Percentiles rank a stretch among this genome's conserved stretches.
These are phyloP conservation scores for Fusarium sp. DNA, from an alignment of 2,329 filamentous ascomycete species.

Conservation along the genomic window DNA sequence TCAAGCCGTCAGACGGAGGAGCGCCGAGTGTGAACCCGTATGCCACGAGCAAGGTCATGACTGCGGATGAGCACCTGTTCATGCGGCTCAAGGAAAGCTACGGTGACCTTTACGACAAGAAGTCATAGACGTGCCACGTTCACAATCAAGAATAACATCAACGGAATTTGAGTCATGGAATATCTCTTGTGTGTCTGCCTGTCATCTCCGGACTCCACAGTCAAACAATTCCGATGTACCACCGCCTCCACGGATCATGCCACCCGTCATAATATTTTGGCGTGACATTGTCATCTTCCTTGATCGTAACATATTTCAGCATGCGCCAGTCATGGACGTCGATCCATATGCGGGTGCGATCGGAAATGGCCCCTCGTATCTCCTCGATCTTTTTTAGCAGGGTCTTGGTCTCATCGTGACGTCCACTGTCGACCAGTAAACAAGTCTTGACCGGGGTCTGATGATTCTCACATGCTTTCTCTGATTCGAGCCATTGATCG, in stretches of 20 bases:
- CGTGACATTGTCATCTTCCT: constrained; percentile 50
- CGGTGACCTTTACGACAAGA: constrained; percentile 63
- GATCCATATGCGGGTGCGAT: constrained; percentile 51
- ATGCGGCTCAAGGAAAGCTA: constrained; percentile 72
- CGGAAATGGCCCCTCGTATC: constrained; percentile 41
- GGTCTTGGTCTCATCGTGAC: constrained; percentile 45
- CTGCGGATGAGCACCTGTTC: constrained; percentile 72
- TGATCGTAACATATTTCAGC: constrained; percentile 53
- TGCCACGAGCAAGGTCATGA: constrained; percentile 67
- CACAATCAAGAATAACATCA: background rate
- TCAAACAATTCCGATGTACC: constrained; percentile 57
- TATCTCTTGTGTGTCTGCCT: background rate
- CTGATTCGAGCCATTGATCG: constrained; percentile 47
- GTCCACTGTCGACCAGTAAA: constrained; percentile 57
- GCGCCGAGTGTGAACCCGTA: constrained; percentile 57
- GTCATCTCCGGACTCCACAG: background rate
- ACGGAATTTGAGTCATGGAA: background rate
- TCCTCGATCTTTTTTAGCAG: constrained; percentile 51
- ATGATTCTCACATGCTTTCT: constrained; percentile 5
- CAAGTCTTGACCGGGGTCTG: constrained; percentile 40
- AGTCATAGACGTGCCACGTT: constrained; percentile 34
- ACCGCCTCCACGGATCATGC: constrained; percentile 57
- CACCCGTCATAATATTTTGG: constrained; percentile 51
- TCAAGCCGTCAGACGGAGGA: constrained; percentile 49
- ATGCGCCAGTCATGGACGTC: constrained; percentile 62